Conservation (phyloP, 768 basidiomycete genomes). For the Mrakia frigida region DNA sequence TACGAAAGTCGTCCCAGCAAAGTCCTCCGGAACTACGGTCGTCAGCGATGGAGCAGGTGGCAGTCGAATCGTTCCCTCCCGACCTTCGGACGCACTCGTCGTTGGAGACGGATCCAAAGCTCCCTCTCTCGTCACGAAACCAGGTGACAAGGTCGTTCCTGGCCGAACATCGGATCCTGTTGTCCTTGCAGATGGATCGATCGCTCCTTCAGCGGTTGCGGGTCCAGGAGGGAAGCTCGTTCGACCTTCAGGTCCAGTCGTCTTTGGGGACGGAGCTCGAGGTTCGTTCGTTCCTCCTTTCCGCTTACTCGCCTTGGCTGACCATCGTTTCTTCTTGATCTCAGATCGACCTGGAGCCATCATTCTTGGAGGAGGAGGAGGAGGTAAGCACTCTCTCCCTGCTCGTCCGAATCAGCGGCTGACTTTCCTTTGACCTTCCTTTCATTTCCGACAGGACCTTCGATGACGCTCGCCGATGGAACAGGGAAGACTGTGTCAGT, state of each 20-base stretch:
- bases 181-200: background rate
- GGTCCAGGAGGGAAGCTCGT: background rate
- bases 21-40: too few relatives aligned
- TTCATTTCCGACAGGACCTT: background rate
- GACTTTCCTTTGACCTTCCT: background rate
- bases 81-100: too few relatives aligned
- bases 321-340: too few relatives aligned
- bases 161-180: background rate
- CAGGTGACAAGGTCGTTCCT: background rate
- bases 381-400: background rate
- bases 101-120: background rate
- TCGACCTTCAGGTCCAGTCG: background rate
- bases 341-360: background rate
- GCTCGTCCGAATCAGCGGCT: background rate
- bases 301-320: too few relatives aligned
- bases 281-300: too few relatives aligned
- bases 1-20: too few relatives aligned
- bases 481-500: background rate
- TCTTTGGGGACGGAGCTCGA: too few relatives aligned
- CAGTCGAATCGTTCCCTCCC: background rate
- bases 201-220: background rate
- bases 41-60: background rate
- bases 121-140: background rate
- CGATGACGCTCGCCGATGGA: slow-evolving; percentile 6
- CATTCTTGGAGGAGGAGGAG: background rate